Conservation (phyloP, 2,329 filamentous ascomycete genomes). For the Colletotrichum australisinense region DNA sequence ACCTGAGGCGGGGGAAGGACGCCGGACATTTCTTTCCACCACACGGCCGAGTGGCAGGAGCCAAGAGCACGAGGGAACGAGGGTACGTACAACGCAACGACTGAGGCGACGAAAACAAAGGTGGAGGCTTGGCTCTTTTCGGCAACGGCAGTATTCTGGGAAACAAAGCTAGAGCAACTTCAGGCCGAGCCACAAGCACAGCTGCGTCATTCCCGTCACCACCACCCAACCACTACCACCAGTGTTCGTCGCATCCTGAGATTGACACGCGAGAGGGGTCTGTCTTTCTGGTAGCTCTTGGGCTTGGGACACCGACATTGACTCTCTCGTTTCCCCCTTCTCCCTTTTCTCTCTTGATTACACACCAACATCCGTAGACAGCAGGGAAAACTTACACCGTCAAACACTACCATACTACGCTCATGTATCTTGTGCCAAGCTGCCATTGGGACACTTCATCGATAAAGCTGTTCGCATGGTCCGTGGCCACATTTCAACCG, state of each 20-base stretch:
- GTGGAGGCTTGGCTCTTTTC: neutral
- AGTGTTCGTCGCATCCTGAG: neutral
- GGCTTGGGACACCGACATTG: neutral
- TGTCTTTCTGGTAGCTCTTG: neutral
- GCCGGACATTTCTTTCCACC: neutral
- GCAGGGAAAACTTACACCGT: neutral
- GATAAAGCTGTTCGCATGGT: neutral
- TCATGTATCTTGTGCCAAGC: neutral
- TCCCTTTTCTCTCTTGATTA: no score
- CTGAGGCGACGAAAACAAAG: neutral
- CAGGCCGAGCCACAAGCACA: neutral
- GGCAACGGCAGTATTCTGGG: neutral
- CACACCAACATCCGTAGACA: neutral
- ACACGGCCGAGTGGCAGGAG: neutral
- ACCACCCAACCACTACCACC: neutral
- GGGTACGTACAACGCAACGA: neutral
- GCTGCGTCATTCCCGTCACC: conserved; percentile 9
- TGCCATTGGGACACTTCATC: neutral
- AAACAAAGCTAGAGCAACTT: neutral
- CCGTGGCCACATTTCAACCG: neutral
- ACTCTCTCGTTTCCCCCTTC: neutral
- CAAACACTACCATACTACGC: neutral
- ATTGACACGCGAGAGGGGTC: neutral
- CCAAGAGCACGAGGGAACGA: neutral
- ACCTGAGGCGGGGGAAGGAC: no score